A percentile compares a stretch with the other conserved stretches of the same genome.
These are phyloP conservation scores for Andrographis paniculata DNA, from an alignment of 305 asterid species.

Conservation along the genomic window DNA sequence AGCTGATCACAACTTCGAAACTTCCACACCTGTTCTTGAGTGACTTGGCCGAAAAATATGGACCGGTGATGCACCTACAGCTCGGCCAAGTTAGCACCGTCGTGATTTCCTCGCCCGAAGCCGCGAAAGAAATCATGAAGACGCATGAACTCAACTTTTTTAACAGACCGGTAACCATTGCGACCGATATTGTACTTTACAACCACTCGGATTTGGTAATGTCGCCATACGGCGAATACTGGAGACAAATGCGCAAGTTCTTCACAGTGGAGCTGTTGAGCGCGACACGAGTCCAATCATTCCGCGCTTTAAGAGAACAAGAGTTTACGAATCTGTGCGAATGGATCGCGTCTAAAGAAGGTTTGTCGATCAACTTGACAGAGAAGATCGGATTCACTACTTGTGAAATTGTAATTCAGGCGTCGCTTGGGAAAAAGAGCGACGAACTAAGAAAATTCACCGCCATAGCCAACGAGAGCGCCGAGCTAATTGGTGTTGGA, in stretches of 20 bases:
- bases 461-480: not conserved
- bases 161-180: not conserved
- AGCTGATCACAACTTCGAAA: not conserved
- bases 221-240: constrained; percentile 2
- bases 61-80: not conserved
- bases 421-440: not conserved
- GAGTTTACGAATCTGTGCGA: not conserved
- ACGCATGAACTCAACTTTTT: not conserved
- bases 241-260: constrained; percentile 3
- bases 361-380: not conserved
- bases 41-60: not conserved
- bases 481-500: not conserved
- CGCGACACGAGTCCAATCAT: not conserved
- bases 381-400: not conserved
- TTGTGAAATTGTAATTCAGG: not conserved
- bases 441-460: not conserved
- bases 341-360: not conserved
- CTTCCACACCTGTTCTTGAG: not conserved
- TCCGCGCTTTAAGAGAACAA: not conserved
- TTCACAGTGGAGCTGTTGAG: not conserved
- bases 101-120: not conserved
- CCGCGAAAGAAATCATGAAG: not conserved
- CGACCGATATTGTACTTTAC: not conserved
- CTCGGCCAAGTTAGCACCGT: not conserved
- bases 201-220: not conserved